Percentiles rank a stretch among this genome's conserved stretches.
These are phyloP conservation scores for Cladophialophora chaetospira DNA, from an alignment of 2,329 filamentous ascomycete species.

Conservation along the genomic window DNA sequence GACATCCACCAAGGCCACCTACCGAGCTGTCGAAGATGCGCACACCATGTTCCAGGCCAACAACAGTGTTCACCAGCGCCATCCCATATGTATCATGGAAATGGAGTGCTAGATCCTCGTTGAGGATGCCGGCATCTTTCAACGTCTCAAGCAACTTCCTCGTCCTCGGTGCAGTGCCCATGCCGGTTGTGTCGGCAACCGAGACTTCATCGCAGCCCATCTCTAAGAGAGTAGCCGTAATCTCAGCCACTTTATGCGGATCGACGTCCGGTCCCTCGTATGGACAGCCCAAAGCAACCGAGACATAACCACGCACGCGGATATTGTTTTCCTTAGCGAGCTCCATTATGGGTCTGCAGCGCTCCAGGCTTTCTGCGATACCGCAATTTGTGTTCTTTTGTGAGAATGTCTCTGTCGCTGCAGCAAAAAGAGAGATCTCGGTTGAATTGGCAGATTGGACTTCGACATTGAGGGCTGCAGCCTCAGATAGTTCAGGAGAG, in stretches of 20 bases:
- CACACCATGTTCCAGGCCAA: conserved; percentile 64
- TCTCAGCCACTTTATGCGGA: conserved; percentile 61
- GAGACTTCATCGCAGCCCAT: conserved; percentile 68
- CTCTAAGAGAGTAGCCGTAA: conserved; percentile 62
- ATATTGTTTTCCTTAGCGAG: conserved; percentile 58
- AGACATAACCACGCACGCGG: conserved; percentile 65
- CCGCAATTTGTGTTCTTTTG: conserved; percentile 68
- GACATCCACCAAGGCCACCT: conserved; percentile 65
- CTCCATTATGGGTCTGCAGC: conserved; percentile 60
- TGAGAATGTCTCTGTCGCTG: conserved; percentile 66
- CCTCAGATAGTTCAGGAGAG: conserved; percentile 39
- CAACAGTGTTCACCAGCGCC: conserved; percentile 64
- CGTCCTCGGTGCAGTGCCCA: conserved; percentile 66
- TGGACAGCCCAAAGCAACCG: conserved; percentile 64
- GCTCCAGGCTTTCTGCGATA: conserved; percentile 62
- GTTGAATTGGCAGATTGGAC: conserved; percentile 47
- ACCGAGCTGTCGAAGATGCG: conserved; percentile 66
- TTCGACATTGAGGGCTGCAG: conserved; percentile 35
- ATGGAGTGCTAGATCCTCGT: conserved; percentile 62
- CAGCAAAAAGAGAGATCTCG: conserved; percentile 66
- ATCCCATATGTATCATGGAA: conserved; percentile 70
- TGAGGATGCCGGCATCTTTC: conserved; percentile 61
- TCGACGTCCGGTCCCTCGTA: conserved; percentile 66
- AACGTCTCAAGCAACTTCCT: conserved; percentile 60
- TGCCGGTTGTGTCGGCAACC: conserved; percentile 67